Base-by-base conservation (phyloP, 2,329 filamentous ascomycete genomes). In the Septoria linicola region DNA sequence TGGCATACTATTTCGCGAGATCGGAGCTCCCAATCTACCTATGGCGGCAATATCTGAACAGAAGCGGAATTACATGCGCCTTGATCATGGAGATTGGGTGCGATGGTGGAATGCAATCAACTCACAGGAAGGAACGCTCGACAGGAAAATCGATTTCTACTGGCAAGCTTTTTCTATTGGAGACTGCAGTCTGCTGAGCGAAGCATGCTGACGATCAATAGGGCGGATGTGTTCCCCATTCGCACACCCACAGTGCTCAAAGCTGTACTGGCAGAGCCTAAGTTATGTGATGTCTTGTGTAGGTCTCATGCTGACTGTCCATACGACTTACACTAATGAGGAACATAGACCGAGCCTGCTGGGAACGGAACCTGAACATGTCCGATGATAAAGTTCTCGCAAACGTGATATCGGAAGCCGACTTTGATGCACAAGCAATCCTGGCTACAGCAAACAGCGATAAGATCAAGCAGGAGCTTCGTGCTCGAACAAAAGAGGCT, bases 91-190 rank as follows among this genome's bases (percentile, higher is more conserved):
- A 2, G 59, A 61, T 30, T 61, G 57, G 59, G 51, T 58, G 3
- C 49, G 59, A 21, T 61, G 54, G 54, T 61, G 59, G 59, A 61
- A 61, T 49, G 57, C 55, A 4, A 51, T 59, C 11, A 61, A 59
- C 21, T 19, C 41, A 3, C 59, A 61, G 14, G 46, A 58, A 10
- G 59, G 55, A n/a, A 42, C 32, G 2, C 51, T 43, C 11, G 53
- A 59, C 17, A 53, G 52, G 44, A 42, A 48, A 16, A 57, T 61
- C 7, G 53, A 54, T 21, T 61, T 61, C 30, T 53, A 59, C 41
- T 61, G 59, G 57, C 10, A 27, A 27, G 23, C 10, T 27, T 10
- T 27, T 27, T 27, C 23, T 27, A 5, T 10, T 27, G 5, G 10
- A 5, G 10, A 27, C 5, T 10, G 10, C 23, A 5, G 23, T 10